Conservation (phyloP, 2,329 filamentous ascomycete genomes). For the Penicillium sp. region DNA sequence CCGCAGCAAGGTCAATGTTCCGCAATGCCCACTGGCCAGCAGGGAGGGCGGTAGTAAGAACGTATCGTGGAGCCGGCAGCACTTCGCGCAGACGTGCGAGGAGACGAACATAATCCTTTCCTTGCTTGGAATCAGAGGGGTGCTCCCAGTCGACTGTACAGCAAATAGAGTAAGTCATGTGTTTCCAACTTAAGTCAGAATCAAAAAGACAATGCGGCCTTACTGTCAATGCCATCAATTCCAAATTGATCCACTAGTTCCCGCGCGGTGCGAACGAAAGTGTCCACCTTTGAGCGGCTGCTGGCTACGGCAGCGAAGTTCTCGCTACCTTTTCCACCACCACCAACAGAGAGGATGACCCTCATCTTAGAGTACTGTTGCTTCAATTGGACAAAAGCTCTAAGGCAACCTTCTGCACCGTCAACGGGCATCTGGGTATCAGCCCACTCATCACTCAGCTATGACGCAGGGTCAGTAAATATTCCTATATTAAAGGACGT, state of each 20-base stretch:
- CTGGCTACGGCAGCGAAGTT: slow-evolving; percentile 68
- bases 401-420: slow-evolving; percentile 68
- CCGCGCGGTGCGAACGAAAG: slow-evolving; percentile 67
- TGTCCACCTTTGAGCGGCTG: slow-evolving; percentile 60
- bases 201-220: slow-evolving; percentile 26
- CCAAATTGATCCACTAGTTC: slow-evolving; percentile 69
- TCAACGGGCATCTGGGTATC: slow-evolving; percentile 72
- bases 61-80: slow-evolving; percentile 67
- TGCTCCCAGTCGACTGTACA: slow-evolving; percentile 76
- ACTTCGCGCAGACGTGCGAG: slow-evolving; percentile 65
- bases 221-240: slow-evolving; percentile 75
- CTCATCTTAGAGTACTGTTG: slow-evolving; percentile 68
- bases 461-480: slow-evolving; percentile 7
- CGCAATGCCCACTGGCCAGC: slow-evolving; percentile 65
- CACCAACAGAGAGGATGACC: slow-evolving; percentile 76
- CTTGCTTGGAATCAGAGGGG: slow-evolving; percentile 65
- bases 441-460: slow-evolving; percentile 79
- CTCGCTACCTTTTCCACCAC: slow-evolving; percentile 61
- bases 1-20: slow-evolving; percentile 65
- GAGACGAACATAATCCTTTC: slow-evolving; percentile 68
- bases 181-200: neutral
- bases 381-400: slow-evolving; percentile 72
- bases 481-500: neutral
- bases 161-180: neutral
- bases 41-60: slow-evolving; percentile 71